Percentiles rank a stretch among this genome's conserved stretches.
Conservation (phyloP, 257 asterid species). For the Penstemon davidsonii region DNA sequence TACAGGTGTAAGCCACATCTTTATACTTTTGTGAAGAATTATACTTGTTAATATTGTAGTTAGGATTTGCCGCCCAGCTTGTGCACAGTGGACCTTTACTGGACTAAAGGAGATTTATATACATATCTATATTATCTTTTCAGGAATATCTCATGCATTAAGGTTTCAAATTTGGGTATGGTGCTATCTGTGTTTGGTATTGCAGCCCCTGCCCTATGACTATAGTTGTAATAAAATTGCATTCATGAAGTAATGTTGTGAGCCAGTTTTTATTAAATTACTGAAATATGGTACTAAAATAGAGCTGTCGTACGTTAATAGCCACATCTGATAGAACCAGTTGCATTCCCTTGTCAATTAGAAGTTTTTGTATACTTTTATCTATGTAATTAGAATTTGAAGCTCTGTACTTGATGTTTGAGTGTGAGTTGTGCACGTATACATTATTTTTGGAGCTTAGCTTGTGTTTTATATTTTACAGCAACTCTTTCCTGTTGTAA, state of each 20-base stretch:
- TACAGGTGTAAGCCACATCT: neutral
- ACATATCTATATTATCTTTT: neutral
- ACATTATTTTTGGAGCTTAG: constrained; percentile 13
- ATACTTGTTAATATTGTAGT: neutral
- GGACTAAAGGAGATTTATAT: neutral
- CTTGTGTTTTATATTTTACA: neutral
- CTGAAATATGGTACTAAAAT: neutral
- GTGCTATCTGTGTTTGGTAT: neutral
- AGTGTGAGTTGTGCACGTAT: neutral
- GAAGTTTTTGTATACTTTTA: neutral
- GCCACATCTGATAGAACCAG: neutral
- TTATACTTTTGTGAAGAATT: neutral
- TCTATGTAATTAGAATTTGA: neutral
- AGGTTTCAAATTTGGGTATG: neutral
- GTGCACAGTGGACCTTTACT: constrained; percentile 8
- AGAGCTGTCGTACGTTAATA: neutral
- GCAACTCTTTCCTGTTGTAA: constrained; percentile 6
- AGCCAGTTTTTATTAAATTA: neutral
- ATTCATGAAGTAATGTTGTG: neutral
- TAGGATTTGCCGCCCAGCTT: neutral
- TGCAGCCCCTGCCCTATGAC: constrained; percentile 2
- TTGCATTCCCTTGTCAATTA: constrained; percentile 1
- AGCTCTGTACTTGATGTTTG: constrained; percentile 4
- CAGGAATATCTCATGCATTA: neutral
- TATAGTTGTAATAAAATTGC: neutral